A percentile compares a stretch with the other conserved stretches of the same genome.
Conservation (phyloP, 2,329 filamentous ascomycete genomes). For the Colletotrichum tropicicola region DNA sequence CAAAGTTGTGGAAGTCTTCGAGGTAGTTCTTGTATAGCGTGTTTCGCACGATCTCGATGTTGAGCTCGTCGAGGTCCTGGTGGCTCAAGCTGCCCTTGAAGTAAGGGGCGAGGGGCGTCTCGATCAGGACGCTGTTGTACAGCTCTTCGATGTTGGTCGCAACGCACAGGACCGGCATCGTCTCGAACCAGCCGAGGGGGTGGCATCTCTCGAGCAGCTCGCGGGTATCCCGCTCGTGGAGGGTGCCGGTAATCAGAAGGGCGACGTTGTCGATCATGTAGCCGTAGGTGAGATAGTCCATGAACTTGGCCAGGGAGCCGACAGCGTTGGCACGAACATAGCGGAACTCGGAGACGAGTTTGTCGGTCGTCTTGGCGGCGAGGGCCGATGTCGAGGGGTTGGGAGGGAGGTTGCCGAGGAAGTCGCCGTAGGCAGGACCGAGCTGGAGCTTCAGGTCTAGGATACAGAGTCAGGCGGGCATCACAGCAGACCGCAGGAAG, state of each 20-base stretch:
- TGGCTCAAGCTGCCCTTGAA: slow-evolving; percentile 98
- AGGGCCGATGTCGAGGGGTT: slow-evolving; percentile 97
- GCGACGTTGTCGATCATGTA: slow-evolving; percentile 99
- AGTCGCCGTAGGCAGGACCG: slow-evolving; percentile 95
- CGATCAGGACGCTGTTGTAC: slow-evolving; percentile 97
- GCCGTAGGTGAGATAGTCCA: slow-evolving; percentile 98
- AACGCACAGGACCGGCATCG: slow-evolving; percentile 96
- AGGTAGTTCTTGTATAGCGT: slow-evolving; percentile 99
- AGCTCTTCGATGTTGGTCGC: slow-evolving; percentile 98
- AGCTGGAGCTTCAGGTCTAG: slow-evolving; percentile 97
- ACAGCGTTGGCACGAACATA: slow-evolving; percentile 95
- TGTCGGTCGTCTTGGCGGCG: slow-evolving; percentile 95
- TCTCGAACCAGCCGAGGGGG: slow-evolving; percentile 98
- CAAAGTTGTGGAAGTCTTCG: slow-evolving; percentile 95
- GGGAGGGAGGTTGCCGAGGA: slow-evolving; percentile 90
- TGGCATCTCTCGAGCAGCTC: slow-evolving; percentile 96
- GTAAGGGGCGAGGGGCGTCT: slow-evolving; percentile 94
- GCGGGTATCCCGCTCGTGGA: slow-evolving; percentile 96
- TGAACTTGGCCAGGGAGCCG: slow-evolving; percentile 90
- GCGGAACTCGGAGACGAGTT: slow-evolving; percentile 96
- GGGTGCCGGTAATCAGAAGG: slow-evolving; percentile 94
- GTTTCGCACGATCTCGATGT: slow-evolving; percentile 99
- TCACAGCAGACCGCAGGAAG: slow-evolving; percentile 16
- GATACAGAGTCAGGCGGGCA: slow-evolving; percentile 22
- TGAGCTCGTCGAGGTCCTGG: slow-evolving; percentile 96